Evolutionary conservation across 2,329 filamentous ascomycete genomes (phyloP), one percentile per base, ranked within the genome.

Genomic region (Teratosphaeriaceae sp.): DNA sequence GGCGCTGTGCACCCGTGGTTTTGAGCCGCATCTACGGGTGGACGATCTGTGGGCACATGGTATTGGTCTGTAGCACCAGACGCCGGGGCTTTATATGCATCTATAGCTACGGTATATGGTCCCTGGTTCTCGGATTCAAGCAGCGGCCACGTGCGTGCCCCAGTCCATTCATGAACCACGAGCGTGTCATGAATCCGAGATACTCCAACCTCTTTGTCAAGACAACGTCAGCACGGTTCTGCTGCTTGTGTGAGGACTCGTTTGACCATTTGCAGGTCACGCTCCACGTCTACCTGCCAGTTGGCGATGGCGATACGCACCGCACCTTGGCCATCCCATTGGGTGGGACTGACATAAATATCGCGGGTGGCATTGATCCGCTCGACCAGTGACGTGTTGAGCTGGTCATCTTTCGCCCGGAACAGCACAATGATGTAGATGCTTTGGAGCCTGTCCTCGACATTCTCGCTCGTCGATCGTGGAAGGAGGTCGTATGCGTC

Each of bases 261-360:
- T 47, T 69, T 74, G 13, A 94, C 75, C n/a, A 87, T 61, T 16
- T 65, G 66, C 46, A 82, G 66, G 59, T 94, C 88, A 46, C 74
- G 72, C 37, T 80, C 72, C 0, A 81, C 72, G 56, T 89, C 74
- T 2, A 85, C 82, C 62, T 78, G 78, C 87, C 88, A 95, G 57
- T 85, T 96, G 29, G 85, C 84, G 31, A 95, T 79, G 0, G 90
- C 89, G 53, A 95, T 78, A n/a, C 90, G 75, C 47, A 82, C 84
- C 7, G 89, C 89, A 44, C 81, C 76, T 44, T 71, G 67, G 0
- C 84, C 85, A 31, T 79, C 71, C 88, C 88, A 96, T 35, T 66
- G 73, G 11, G 87, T 94, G 0, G 85, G 85, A 46, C 85, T 88
- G 4, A 94, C 84, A 58, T 89, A 95, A 56, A 95, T 83, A 57